A percentile compares a stretch with the other conserved stretches of the same genome.
These are phyloP conservation scores for Daldinia concentrica DNA, from an alignment of 495 filamentous ascomycete genomes.

Conservation along the genomic window DNA sequence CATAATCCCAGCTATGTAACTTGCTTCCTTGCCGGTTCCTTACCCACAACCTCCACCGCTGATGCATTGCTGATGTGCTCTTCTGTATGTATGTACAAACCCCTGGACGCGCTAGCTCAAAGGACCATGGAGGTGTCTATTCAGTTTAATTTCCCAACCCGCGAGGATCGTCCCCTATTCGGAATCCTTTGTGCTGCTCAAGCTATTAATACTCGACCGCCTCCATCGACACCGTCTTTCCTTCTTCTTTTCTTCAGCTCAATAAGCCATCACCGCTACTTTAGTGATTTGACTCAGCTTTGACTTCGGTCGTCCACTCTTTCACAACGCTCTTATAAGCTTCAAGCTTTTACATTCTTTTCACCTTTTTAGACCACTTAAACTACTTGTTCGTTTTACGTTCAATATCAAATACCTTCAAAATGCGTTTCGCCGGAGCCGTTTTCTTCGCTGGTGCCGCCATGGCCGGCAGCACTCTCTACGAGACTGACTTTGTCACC, in stretches of 20 bases:
- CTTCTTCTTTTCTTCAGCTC: slow-evolving; percentile 55
- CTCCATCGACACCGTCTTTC: slow-evolving; percentile 43
- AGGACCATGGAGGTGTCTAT: slow-evolving; percentile 37
- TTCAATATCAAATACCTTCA: slow-evolving; percentile 55
- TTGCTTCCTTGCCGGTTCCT: slow-evolving; percentile 24
- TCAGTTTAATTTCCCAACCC: slow-evolving; percentile 49
- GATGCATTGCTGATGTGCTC: slow-evolving; percentile 26
- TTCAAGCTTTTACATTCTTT: slow-evolving; percentile 57
- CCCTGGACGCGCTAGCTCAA: slow-evolving; percentile 36
- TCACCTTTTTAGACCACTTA: slow-evolving; percentile 29
- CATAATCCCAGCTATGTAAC: slow-evolving; percentile 26
- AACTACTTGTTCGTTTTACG: slow-evolving; percentile 48
- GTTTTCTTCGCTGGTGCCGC: slow-evolving; percentile 62
- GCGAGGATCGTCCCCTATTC: slow-evolving; percentile 44
- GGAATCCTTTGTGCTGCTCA: slow-evolving; percentile 44
- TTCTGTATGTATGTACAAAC: slow-evolving; percentile 1
- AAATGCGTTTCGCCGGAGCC: slow-evolving; percentile 64
- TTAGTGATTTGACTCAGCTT: slow-evolving; percentile 55
- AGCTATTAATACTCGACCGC: slow-evolving; percentile 55
- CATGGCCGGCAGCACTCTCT: slow-evolving; percentile 61
- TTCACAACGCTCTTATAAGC: slow-evolving; percentile 55
- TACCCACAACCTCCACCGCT: slow-evolving; percentile 42
- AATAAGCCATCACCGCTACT: slow-evolving; percentile 60
- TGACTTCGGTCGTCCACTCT: slow-evolving; percentile 72
- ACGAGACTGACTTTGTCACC: slow-evolving; percentile 65